Percentiles rank a stretch among this genome's conserved stretches.
Conservation (phyloP, 1,139 yeast genomes). For the Pichia sp. region DNA sequence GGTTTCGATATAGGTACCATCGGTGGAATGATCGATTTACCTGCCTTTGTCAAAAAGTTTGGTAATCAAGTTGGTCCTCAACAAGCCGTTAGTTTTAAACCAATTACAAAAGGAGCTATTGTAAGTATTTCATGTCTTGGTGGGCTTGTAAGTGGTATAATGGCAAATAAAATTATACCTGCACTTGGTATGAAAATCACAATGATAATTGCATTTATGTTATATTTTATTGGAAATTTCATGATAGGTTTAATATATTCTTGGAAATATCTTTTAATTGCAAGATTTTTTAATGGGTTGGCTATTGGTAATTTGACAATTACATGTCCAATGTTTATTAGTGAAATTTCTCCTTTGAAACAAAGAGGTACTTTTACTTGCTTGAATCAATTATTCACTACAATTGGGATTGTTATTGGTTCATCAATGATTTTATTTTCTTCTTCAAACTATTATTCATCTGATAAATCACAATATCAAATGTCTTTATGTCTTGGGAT, state of each 20-base stretch:
- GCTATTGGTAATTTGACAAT: conserved; percentile 63
- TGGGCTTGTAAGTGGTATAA: conserved; percentile 65
- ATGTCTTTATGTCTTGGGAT: conserved; percentile 48
- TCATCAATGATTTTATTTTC: conserved; percentile 53
- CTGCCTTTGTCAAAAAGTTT: conserved; percentile 43
- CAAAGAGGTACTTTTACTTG: conserved; percentile 64
- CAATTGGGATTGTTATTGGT: conserved; percentile 63
- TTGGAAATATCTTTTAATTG: conserved; percentile 50
- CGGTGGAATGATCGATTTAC: conserved; percentile 59
- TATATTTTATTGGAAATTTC: conserved; percentile 42
- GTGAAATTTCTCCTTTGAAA: conserved; percentile 61
- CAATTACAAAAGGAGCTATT: conserved; percentile 47
- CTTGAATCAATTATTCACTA: conserved; percentile 58
- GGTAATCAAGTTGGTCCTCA: conserved; percentile 33
- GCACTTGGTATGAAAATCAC: conserved; percentile 47
- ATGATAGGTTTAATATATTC: conserved; percentile 12
- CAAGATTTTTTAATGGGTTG: conserved; percentile 52
- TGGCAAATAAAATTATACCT: conserved; percentile 43
- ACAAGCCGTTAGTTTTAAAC: conserved; percentile 26
- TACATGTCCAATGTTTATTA: conserved; percentile 59
- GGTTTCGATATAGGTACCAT: conserved; percentile 75
- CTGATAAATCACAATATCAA: conserved; percentile 45
- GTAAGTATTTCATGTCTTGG: conserved; percentile 65
- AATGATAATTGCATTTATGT: conserved; percentile 38
- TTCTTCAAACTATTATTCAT: conserved; percentile 29